Evolutionary conservation across 1,139 yeast species (phyloP).

Genomic region (Taphrina communis): DNA sequence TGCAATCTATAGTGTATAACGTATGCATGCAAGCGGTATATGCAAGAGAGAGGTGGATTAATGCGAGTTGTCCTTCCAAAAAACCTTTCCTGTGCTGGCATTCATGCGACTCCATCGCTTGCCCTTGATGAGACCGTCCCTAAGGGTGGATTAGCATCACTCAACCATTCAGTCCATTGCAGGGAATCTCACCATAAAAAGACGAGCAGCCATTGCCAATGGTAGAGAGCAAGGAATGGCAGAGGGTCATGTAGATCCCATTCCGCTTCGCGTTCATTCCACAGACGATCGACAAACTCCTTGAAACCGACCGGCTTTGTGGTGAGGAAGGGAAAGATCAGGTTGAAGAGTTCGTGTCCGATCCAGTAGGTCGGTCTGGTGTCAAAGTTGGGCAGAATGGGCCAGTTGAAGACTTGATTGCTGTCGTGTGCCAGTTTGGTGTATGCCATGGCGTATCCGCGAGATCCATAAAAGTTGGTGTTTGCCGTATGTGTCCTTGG

Average conservation of each 20-base stretch:
- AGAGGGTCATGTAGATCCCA: constrained; percentile 29
- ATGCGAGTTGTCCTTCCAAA: constrained; percentile 27
- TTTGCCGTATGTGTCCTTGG: constrained; percentile 37
- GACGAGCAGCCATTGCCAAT: constrained; percentile 30
- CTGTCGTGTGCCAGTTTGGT: constrained; percentile 25
- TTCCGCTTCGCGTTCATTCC: constrained; percentile 26
- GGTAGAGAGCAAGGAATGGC: constrained; percentile 24
- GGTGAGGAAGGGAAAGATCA: constrained; percentile 17
- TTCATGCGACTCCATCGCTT: constrained; percentile 32
- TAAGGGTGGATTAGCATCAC: background rate
- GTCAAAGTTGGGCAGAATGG: constrained; percentile 22
- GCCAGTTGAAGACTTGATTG: constrained; percentile 27
- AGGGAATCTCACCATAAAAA: constrained; percentile 12
- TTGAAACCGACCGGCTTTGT: constrained; percentile 23
- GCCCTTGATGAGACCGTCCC: constrained; percentile 27
- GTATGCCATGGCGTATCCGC: constrained; percentile 28
- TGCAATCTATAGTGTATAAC: no score
- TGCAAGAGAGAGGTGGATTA: background rate
- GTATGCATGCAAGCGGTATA: background rate
- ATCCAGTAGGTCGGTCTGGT: constrained; percentile 33
- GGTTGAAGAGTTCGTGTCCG: constrained; percentile 30
- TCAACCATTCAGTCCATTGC: background rate
- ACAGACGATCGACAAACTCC: constrained; percentile 9
- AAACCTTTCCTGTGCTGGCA: constrained; percentile 35
- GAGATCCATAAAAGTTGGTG: constrained; percentile 24